Evolutionary conservation across 1,284 basidiomycete genomes (phyloP).

Genomic region (Ustilago cynodontis): DNA sequence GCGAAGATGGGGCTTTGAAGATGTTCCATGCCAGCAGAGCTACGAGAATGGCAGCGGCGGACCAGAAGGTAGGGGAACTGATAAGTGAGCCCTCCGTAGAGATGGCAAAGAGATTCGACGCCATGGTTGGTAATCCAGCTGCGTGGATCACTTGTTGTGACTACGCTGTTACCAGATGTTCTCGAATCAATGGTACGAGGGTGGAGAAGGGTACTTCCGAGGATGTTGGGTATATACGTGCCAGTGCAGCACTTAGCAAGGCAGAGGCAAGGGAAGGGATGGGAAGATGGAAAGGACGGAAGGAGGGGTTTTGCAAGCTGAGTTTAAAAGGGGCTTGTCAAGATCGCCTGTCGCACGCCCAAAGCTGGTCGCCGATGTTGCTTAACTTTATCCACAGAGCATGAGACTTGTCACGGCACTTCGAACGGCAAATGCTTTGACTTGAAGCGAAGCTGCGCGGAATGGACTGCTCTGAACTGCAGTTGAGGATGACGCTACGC

Average conservation of each 20-base stretch:
- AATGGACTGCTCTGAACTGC: no score
- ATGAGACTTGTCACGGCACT: no score
- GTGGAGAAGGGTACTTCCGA: neutral
- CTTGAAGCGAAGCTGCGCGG: neutral
- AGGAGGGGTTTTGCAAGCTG: neutral
- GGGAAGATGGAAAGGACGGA: neutral
- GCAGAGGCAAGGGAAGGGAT: neutral
- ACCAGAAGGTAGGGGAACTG: slow-evolving; percentile 43
- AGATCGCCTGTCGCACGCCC: neutral
- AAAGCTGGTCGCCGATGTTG: neutral
- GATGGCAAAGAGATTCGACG: slow-evolving; percentile 28
- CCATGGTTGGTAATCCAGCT: slow-evolving; percentile 4
- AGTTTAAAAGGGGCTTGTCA: neutral
- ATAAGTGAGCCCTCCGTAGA: slow-evolving; percentile 27
- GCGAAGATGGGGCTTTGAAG: slow-evolving; percentile 27
- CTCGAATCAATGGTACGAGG: neutral
- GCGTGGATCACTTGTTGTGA: neutral
- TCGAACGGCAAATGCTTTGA: neutral
- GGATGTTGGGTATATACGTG: neutral
- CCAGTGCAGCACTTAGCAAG: neutral
- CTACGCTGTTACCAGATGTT: no score
- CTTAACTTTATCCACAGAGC: neutral
- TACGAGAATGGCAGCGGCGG: slow-evolving; percentile 20
- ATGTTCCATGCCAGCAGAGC: slow-evolving; percentile 32
- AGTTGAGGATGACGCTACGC: neutral